A percentile compares a stretch with the other conserved stretches of the same genome.
Evolutionary conservation across 805 yeast genomes (phyloP).

Genomic region (baker's yeast (Saccharomyces cerevisiae)): DNA sequence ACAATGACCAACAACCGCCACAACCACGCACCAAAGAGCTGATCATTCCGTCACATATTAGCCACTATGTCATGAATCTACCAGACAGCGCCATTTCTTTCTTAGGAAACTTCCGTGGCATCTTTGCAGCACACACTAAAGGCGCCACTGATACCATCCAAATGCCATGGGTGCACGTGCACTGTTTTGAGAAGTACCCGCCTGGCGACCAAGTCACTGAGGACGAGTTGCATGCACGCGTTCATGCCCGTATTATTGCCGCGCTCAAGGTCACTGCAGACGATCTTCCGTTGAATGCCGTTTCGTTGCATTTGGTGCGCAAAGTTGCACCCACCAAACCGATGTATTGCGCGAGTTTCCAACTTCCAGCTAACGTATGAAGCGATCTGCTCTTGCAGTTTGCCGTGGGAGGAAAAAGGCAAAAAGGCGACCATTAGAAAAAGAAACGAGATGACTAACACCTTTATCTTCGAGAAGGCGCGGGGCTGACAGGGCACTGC

Average conservation of each 20-base stretch:
- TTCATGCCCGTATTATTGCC: constrained; percentile 45
- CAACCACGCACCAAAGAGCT: constrained; percentile 40
- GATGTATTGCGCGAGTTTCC: constrained; percentile 84
- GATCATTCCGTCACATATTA: constrained; percentile 22
- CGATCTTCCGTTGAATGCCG: constrained; percentile 37
- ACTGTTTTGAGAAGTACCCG: constrained; percentile 87
- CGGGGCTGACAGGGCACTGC: neutral
- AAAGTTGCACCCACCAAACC: constrained; percentile 95
- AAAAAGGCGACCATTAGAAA: neutral
- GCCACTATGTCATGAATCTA: constrained; percentile 87
- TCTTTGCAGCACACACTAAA: constrained; percentile 38
- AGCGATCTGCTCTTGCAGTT: neutral
- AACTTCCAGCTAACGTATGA: constrained; percentile 52
- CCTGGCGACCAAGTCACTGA: constrained; percentile 64
- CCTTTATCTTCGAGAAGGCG: neutral
- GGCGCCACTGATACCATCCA: constrained; percentile 34
- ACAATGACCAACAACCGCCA: constrained; percentile 7
- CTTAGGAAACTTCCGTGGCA: constrained; percentile 66
- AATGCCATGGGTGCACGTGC: constrained; percentile 74
- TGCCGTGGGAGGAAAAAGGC: neutral
- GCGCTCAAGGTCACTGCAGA: constrained; percentile 40
- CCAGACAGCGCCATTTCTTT: constrained; percentile 90
- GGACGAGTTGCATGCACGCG: constrained; percentile 59
- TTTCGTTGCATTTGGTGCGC: constrained; percentile 76
- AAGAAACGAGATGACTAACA: neutral